Evolutionary conservation across 2,329 filamentous ascomycete species (phyloP).

Genomic region (Capronia coronata): DNA sequence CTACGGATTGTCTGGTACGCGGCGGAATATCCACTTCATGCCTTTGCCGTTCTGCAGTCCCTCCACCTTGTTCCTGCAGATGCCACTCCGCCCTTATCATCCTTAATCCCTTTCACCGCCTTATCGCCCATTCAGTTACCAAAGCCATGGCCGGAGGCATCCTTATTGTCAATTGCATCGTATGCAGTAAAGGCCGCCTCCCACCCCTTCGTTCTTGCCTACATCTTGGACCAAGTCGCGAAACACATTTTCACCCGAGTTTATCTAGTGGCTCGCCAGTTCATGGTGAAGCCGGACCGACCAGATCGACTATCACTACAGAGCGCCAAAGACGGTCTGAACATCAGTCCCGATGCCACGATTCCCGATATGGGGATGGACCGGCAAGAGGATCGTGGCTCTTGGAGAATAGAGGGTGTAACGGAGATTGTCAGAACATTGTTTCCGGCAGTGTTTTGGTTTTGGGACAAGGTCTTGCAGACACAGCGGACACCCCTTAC

Average conservation of each 20-base stretch:
- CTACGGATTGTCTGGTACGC: conserved; percentile 34
- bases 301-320: conserved; percentile 22
- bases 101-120: conserved; percentile 36
- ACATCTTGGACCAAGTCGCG: conserved; percentile 15
- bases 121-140: conserved; percentile 35
- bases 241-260: conserved; percentile 14
- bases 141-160: conserved; percentile 30
- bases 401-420: conserved; percentile 4
- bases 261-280: conserved; percentile 16
- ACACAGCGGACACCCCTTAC: conserved; percentile 15
- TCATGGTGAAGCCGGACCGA: conserved; percentile 19
- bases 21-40: conserved; percentile 38
- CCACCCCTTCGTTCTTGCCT: conserved; percentile 31
- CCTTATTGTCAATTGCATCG: conserved; percentile 28
- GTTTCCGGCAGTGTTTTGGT: conserved; percentile 15
- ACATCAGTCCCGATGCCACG: conserved; percentile 5
- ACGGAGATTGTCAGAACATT: conserved; percentile 6
- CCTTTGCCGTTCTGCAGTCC: conserved; percentile 40
- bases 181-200: conserved; percentile 31
- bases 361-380: conserved; percentile 8
- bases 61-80: conserved; percentile 36
- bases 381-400: neutral
- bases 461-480: conserved; percentile 18
- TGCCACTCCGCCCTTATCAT: conserved; percentile 31
- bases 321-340: conserved; percentile 7